These are phyloP conservation scores for Sistotremastrum niveocremeum DNA, from an alignment of 768 basidiomycete species.

Conservation along the genomic window DNA sequence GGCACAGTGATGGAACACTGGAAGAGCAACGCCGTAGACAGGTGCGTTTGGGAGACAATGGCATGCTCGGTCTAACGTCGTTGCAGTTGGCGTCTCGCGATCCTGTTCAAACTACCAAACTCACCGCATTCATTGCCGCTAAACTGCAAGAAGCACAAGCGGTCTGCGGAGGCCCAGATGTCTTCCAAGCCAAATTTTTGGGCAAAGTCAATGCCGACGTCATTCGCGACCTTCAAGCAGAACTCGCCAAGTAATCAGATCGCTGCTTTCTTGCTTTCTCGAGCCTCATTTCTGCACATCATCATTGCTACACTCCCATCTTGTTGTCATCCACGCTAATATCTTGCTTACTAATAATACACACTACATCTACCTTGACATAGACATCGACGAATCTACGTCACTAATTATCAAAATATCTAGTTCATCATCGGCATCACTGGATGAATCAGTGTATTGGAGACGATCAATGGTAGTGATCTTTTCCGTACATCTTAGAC, in stretches of 20 bases:
- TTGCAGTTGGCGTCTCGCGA: constrained; percentile 58
- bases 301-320: neutral
- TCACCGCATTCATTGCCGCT: constrained; percentile 45
- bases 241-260: constrained; percentile 1
- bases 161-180: constrained; percentile 39
- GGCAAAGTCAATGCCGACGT: constrained; percentile 57
- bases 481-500: constrained; percentile 57
- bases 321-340: neutral
- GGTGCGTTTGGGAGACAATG: constrained; percentile 27
- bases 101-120: constrained; percentile 50
- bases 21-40: constrained; percentile 66
- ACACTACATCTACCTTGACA: neutral
- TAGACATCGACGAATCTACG: too few species aligned
- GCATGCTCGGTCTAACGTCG: neutral
- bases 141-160: constrained; percentile 53
- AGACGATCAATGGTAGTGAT: too few species aligned
- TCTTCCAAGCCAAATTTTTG: constrained; percentile 49
- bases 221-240: constrained; percentile 45
- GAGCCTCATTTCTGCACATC: neutral
- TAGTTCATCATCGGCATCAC: too few species aligned
- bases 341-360: neutral
- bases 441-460: too few species aligned
- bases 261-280: neutral
- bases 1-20: constrained; percentile 51
- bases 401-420: too few species aligned